Conservation (phyloP, 495 filamentous ascomycete genomes). For the Talaromyces adpressus region DNA sequence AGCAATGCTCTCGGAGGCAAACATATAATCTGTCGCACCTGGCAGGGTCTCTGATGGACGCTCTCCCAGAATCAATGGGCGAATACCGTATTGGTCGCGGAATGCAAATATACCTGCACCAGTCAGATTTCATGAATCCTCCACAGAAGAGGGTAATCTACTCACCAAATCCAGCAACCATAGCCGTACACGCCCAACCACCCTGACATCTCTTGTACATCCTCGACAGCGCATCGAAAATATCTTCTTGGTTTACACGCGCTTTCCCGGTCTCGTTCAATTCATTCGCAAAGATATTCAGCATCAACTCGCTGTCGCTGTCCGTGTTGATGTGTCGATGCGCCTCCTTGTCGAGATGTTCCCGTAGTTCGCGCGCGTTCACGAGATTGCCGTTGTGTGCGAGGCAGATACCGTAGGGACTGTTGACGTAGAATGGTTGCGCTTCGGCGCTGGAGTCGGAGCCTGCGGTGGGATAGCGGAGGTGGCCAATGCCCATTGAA, state of each 20-base stretch:
- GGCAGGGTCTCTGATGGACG: slow-evolving; percentile 46
- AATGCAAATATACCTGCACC: slow-evolving; percentile 71
- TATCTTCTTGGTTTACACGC: slow-evolving; percentile 84
- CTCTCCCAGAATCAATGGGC: slow-evolving; percentile 78
- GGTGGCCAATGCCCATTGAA: slow-evolving; percentile 82
- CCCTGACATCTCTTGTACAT: slow-evolving; percentile 78
- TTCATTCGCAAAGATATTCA: slow-evolving; percentile 92
- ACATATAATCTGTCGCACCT: slow-evolving; percentile 80
- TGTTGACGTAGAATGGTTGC: slow-evolving; percentile 87
- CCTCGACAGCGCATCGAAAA: slow-evolving; percentile 67
- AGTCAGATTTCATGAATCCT: not conserved
- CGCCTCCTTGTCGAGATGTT: slow-evolving; percentile 77
- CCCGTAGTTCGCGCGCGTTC: slow-evolving; percentile 75
- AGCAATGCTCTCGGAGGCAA: slow-evolving; percentile 94
- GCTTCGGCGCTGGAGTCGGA: slow-evolving; percentile 59
- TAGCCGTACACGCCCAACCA: slow-evolving; percentile 81
- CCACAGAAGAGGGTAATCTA: not conserved
- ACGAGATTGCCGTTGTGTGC: slow-evolving; percentile 89
- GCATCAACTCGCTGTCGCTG: slow-evolving; percentile 87
- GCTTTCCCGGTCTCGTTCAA: slow-evolving; percentile 94
- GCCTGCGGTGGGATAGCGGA: slow-evolving; percentile 87
- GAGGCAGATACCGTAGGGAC: slow-evolving; percentile 70
- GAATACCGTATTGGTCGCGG: slow-evolving; percentile 83
- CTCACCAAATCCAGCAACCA: slow-evolving; percentile 67
- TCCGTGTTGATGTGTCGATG: slow-evolving; percentile 97